Evolutionary conservation across 148 eudicot species (phyloP).

Genomic region (Nyssa sinensis): DNA sequence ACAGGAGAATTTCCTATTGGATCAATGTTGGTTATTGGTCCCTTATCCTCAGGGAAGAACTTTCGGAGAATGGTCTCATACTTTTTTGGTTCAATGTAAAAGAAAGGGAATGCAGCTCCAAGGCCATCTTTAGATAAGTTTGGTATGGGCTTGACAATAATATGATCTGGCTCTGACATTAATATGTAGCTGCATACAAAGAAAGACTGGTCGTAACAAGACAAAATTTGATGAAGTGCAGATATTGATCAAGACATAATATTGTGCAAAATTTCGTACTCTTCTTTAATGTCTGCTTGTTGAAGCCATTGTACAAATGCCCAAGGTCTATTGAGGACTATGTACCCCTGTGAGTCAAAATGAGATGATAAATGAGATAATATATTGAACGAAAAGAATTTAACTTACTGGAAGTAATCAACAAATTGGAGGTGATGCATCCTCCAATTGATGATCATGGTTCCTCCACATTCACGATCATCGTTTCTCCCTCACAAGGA

Average conservation of each 20-base stretch:
- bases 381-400: neutral
- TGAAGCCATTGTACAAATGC: conserved; percentile 99
- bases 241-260: conserved; percentile 1
- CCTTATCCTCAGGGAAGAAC: conserved; percentile 76
- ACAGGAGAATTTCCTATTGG: conserved; percentile 98
- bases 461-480: no score
- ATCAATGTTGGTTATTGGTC: conserved; percentile 80
- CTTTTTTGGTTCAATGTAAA: conserved; percentile 94
- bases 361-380: conserved; percentile 4
- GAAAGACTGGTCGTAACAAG: conserved; percentile 11
- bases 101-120: conserved; percentile 98
- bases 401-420: neutral
- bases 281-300: conserved; percentile 95
- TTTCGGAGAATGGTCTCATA: conserved; percentile 71
- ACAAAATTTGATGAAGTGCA: neutral
- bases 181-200: conserved; percentile 73
- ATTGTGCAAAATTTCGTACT: conserved; percentile 43
- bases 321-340: conserved; percentile 99
- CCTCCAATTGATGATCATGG: neutral
- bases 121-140: conserved; percentile 77
- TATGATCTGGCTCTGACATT: conserved; percentile 98
- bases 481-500: neutral
- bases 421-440: neutral
- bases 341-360: conserved; percentile 68
- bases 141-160: conserved; percentile 93